These are phyloP conservation scores for Sarocladium kiliense DNA, from an alignment of 2,329 filamentous ascomycete species.

Conservation along the genomic window DNA sequence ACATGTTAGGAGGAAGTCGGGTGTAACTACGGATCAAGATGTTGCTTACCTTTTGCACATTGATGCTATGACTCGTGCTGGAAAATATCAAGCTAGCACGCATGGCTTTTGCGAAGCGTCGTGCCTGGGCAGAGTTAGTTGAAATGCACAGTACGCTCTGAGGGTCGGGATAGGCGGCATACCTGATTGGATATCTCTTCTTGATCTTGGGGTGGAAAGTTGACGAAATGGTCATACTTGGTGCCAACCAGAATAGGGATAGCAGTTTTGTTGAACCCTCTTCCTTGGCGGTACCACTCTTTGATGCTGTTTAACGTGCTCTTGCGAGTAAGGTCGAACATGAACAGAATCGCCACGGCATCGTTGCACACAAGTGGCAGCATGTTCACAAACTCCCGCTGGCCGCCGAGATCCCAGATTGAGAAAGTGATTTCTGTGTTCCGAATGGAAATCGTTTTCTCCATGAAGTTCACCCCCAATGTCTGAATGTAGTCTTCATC, in stretches of 20 bases:
- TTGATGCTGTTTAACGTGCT: constrained; percentile 99
- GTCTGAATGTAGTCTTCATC: constrained; percentile 99
- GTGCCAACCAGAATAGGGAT: constrained; percentile 96
- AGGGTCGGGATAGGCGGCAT: constrained; percentile 16
- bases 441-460: constrained; percentile 98
- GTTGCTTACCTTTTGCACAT: constrained; percentile 80
- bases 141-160: background rate
- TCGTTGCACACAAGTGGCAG: constrained; percentile 98
- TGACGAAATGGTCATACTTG: constrained; percentile 99
- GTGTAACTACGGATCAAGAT: background rate
- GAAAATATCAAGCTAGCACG: constrained; percentile 96
- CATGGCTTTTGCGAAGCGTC: constrained; percentile 97
- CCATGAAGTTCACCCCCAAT: constrained; percentile 98
- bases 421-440: constrained; percentile 99
- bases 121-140: constrained; percentile 53
- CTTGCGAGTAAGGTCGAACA: constrained; percentile 98
- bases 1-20: background rate
- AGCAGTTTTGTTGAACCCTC: constrained; percentile 99
- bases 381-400: constrained; percentile 99
- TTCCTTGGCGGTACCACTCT: constrained; percentile 97
- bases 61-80: constrained; percentile 98
- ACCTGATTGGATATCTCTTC: constrained; percentile 98
- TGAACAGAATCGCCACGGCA: constrained; percentile 96
- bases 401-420: constrained; percentile 97
- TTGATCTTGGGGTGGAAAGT: constrained; percentile 94